Evolutionary conservation across 768 basidiomycete species (phyloP).

Genomic region (Lactarius quietus): DNA sequence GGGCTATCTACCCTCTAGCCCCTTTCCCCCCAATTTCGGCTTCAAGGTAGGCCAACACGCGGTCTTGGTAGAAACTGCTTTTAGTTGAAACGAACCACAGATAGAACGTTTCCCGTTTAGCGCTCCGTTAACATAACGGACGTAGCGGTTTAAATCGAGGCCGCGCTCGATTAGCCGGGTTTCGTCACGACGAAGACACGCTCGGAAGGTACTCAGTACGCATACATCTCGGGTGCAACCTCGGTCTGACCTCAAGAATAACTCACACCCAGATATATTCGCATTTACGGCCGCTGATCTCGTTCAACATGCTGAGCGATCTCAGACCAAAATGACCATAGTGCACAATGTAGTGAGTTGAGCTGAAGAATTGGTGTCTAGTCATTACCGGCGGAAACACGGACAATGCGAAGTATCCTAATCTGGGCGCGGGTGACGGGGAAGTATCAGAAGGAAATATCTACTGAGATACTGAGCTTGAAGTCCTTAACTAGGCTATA

Average conservation of each 20-base stretch:
- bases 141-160: slow-evolving; percentile 4
- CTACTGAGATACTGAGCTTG: too few species aligned
- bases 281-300: background rate
- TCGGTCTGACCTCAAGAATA: background rate
- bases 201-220: background rate
- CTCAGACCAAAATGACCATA: background rate
- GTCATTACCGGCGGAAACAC: background rate
- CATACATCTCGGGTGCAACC: background rate
- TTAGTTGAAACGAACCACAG: background rate
- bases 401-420: background rate
- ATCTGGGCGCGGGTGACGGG: background rate
- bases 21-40: slow-evolving; percentile 21
- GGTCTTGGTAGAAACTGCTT: background rate
- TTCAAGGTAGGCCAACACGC: slow-evolving; percentile 24
- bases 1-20: slow-evolving; percentile 28
- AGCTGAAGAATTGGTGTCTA: background rate
- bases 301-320: background rate
- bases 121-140: slow-evolving; percentile 16
- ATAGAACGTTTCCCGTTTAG: slow-evolving; percentile 14
- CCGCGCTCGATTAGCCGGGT: slow-evolving; percentile 18
- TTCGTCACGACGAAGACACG: slow-evolving; percentile 25
- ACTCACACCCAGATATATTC: background rate
- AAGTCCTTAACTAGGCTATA: too few species aligned
- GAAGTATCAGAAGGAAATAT: too few species aligned
- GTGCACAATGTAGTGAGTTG: background rate